Base-by-base conservation (phyloP, 2,329 filamentous ascomycete genomes). In the Claviceps pusilla region DNA sequence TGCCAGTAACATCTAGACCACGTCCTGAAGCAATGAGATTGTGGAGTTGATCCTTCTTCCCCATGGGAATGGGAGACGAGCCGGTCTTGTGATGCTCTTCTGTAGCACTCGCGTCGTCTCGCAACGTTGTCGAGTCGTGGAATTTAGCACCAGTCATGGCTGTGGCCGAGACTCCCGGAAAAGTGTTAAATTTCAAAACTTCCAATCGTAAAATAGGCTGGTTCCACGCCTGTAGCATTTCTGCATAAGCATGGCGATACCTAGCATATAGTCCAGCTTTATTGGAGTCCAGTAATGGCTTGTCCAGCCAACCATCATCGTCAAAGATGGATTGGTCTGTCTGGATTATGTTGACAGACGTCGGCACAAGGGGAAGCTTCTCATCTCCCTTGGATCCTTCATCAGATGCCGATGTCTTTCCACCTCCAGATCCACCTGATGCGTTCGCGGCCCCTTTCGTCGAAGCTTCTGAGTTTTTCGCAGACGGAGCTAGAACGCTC, bases 101-200 rank as follows among this genome's bases (percentile, higher is more conserved):
- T 35, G 62, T 65, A 49, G 65, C 65, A 45, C 67, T 69, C 42
- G 63, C 63, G 48, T 62, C 70, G n/a, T 73, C 72, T 39, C 68
- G 68, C 24, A 69, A 63, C 47, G 68, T 69, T 52, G 67, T 60
- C 9, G 68, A 64, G 16, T 70, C 68, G 48, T 68, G 64, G 49
- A 68, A 66, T 57, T 64, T 68, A 47, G 60, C 62, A 28, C 69
- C 65, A 4, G 57, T 55, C 35, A 63, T 64, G 1, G 64, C 61
- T 5, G 46, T 58, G 28, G 54, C 64, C 60, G 49, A 60, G 50
- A 75, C 72, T 31, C 78, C 76, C 54, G 76, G 76, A 43, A 85
- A 69, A 4, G 79, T 75, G 57, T 84, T 84, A 62, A 85, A 86
- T 62, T 86, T 86, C 68, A 86, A 74, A 33, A 86, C 77, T 63